These are phyloP conservation scores for Colletotrichum sp. DNA, from an alignment of 2,329 filamentous ascomycete genomes.

Conservation along the genomic window DNA sequence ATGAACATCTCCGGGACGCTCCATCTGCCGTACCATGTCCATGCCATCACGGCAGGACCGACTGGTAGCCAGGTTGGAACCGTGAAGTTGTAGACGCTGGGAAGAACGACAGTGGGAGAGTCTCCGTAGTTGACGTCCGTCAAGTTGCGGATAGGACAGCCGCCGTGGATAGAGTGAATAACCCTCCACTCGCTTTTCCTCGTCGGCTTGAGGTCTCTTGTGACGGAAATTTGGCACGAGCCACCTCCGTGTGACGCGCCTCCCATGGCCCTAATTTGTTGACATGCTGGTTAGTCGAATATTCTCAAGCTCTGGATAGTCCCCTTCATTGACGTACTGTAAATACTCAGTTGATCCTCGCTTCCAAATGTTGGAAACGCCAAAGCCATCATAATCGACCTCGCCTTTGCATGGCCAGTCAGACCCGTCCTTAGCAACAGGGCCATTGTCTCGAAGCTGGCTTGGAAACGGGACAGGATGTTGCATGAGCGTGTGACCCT, in stretches of 20 bases:
- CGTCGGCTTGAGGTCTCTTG: not conserved
- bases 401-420: not conserved
- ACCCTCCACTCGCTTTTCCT: not conserved
- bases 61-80: not conserved
- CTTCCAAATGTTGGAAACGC: not conserved
- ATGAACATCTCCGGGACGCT: not conserved
- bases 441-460: not conserved
- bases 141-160: not conserved
- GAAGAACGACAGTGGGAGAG: not conserved
- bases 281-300: not conserved
- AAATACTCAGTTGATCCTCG: not conserved
- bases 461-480: not conserved
- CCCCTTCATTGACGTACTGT: not conserved
- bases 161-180: not conserved
- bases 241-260: not conserved
- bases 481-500: not conserved
- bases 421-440: not conserved
- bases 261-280: not conserved
- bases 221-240: not conserved
- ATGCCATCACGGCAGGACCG: not conserved
- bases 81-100: not conserved
- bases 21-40: not conserved
- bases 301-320: accelerated
- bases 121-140: not conserved
- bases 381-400: not conserved